A percentile compares a stretch with the other conserved stretches of the same genome.
phyloP scores from a whole-genome alignment of 345 rosid genomes.

The Kernera saxatilis region DNA sequence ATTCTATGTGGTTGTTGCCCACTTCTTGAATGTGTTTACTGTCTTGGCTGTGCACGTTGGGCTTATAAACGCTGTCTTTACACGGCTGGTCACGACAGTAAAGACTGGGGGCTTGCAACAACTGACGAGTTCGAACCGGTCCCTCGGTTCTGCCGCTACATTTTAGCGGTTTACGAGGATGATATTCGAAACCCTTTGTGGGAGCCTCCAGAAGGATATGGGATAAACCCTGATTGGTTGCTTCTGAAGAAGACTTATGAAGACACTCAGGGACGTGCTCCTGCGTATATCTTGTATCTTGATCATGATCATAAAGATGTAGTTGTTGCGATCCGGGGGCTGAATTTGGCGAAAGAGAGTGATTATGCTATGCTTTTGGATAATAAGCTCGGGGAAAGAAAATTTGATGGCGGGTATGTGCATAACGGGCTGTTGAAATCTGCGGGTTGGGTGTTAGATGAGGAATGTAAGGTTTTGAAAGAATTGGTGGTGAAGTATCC shows the following conservation, averaged over 20 bases:
- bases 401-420: constrained; percentile 87
- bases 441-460: constrained; percentile 77
- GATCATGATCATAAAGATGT: constrained; percentile 74
- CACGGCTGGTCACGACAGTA: constrained; percentile 85
- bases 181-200: constrained; percentile 74
- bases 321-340: constrained; percentile 74
- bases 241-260: constrained; percentile 54
- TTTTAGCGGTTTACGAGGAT: constrained; percentile 87
- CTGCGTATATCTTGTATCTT: constrained; percentile 69
- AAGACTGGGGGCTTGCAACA: constrained; percentile 84
- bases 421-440: constrained; percentile 91
- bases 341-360: constrained; percentile 87
- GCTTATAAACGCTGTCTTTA: constrained; percentile 93
- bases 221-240: constrained; percentile 70
- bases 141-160: constrained; percentile 85
- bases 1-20: constrained; percentile 74
- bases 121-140: constrained; percentile 83
- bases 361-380: constrained; percentile 82
- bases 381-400: constrained; percentile 76
- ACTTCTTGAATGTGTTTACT: constrained; percentile 85
- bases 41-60: constrained; percentile 97
- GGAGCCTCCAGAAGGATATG: constrained; percentile 91
- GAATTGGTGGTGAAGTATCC: constrained; percentile 60
- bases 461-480: constrained; percentile 66
- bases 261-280: constrained; percentile 77